Percentiles rank a stretch among this genome's conserved stretches.
phyloP scores from a whole-genome alignment of 306 rosid genomes.

The Sicyos edulis region DNA sequence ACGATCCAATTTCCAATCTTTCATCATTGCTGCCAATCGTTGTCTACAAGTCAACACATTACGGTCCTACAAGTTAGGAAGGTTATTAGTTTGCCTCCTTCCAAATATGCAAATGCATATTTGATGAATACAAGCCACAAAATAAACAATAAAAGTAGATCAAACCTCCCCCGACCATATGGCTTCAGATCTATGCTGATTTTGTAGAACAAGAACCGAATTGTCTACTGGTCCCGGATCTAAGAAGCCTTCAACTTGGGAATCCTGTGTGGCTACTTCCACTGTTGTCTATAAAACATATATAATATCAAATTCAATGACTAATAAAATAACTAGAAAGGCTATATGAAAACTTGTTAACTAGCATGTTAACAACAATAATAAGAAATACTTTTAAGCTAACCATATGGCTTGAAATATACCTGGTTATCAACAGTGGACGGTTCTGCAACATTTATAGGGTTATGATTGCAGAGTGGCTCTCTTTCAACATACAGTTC shows the following conservation, averaged over 20 bases:
- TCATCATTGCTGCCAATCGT: slow-evolving; percentile 23
- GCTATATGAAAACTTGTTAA: background rate
- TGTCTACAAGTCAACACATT: slow-evolving; percentile 28
- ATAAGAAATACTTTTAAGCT: background rate
- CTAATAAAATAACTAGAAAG: background rate
- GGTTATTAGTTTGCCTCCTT: background rate
- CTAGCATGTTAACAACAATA: slow-evolving; percentile 5
- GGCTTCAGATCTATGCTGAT: slow-evolving; percentile 24
- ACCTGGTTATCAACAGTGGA: slow-evolving; percentile 21
- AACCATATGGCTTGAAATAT: background rate
- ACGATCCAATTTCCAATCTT: slow-evolving; percentile 25
- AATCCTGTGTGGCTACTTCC: slow-evolving; percentile 9
- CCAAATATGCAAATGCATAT: background rate
- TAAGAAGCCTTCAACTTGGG: slow-evolving; percentile 24
- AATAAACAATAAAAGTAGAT: background rate
- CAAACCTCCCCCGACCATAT: slow-evolving; percentile 27
- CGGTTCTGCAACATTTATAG: slow-evolving; percentile 11
- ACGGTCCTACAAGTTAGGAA: slow-evolving; percentile 19
- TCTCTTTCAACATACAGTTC: slow-evolving; percentile 26
- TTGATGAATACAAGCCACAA: background rate
- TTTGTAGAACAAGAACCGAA: slow-evolving; percentile 25
- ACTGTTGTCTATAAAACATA: slow-evolving; percentile 7
- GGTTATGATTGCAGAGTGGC: slow-evolving; percentile 6
- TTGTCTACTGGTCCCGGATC: slow-evolving; percentile 26
- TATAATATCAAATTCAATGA: background rate